phyloP scores from a whole-genome alignment of 2,329 filamentous ascomycete species.

The Phaeosphaeriaceae sp. region DNA sequence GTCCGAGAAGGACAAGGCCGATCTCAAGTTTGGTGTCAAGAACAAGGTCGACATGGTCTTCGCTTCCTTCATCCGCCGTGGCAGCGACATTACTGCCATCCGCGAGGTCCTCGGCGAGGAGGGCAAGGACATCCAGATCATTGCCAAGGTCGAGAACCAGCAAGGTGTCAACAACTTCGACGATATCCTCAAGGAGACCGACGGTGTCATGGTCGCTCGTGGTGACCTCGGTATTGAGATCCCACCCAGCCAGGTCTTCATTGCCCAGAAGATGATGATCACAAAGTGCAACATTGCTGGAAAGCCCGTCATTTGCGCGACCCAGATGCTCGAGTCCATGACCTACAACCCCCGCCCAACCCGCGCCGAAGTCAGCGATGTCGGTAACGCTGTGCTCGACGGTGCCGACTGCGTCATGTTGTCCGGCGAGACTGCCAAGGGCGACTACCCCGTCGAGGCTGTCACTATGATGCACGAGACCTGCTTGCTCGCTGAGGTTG shows the following conservation, averaged over 20 bases:
- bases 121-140: conserved; percentile 97
- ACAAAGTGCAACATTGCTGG: conserved; percentile 99
- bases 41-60: conserved; percentile 99
- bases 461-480: conserved; percentile 99
- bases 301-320: conserved; percentile 98
- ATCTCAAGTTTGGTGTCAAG: conserved; percentile 95
- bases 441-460: conserved; percentile 88
- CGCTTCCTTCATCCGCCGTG: conserved; percentile 95
- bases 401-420: conserved; percentile 99
- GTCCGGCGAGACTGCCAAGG: conserved; percentile 98
- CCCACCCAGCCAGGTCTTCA: conserved; percentile 96
- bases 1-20: conserved; percentile 96
- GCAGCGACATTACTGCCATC: conserved; percentile 91
- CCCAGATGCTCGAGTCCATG: conserved; percentile 99
- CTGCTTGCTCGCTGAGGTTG: conserved; percentile 94
- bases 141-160: conserved; percentile 99
- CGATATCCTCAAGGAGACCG: conserved; percentile 93
- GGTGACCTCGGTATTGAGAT: conserved; percentile 99
- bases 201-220: conserved; percentile 99
- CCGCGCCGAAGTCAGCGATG: conserved; percentile 97
- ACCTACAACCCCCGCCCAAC: conserved; percentile 99
- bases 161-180: conserved; percentile 99
- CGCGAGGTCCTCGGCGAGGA: conserved; percentile 88
- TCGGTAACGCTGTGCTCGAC: conserved; percentile 96
- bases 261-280: conserved; percentile 99